Evolutionary conservation across 2,329 filamentous ascomycete genomes (phyloP).

Genomic region (Ascochyta rabiei): DNA sequence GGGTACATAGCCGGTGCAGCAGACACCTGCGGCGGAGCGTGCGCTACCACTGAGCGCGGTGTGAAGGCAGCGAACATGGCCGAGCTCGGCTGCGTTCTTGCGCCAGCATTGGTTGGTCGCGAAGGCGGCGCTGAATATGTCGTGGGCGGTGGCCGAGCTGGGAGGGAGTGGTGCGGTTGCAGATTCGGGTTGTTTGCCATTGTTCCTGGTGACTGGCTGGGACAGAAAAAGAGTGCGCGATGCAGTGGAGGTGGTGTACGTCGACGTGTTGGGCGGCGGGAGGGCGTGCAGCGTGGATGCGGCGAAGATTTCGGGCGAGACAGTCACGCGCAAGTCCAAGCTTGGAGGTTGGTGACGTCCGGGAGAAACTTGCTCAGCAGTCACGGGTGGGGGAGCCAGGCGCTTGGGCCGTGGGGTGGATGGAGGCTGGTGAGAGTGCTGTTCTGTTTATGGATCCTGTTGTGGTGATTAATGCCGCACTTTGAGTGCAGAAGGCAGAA

Average conservation of each 20-base stretch:
- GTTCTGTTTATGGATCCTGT: constrained; percentile 11
- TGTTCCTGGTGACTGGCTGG: constrained; percentile 7
- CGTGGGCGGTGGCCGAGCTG: constrained; percentile 73
- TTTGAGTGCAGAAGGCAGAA: constrained; percentile 5
- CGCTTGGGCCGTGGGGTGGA: constrained; percentile 16
- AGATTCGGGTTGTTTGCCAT: constrained; percentile 32
- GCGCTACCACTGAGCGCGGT: constrained; percentile 60
- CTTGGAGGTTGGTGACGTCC: constrained; percentile 11
- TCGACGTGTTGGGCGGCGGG: constrained; percentile 19
- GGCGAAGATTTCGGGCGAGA: constrained; percentile 4
- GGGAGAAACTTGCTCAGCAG: constrained; percentile 12
- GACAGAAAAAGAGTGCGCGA: constrained; percentile 8
- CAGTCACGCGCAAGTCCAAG: constrained; percentile 15
- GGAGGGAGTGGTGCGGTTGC: constrained; percentile 67
- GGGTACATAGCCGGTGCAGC: constrained; percentile 45
- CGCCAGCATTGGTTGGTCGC: constrained; percentile 40
- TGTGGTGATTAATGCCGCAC: constrained; percentile 18
- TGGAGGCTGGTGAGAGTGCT: constrained; percentile 13
- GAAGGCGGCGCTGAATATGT: constrained; percentile 66
- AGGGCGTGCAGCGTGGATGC: constrained; percentile 9
- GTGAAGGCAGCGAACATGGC: constrained; percentile 62
- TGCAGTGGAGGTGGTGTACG: constrained; percentile 5
- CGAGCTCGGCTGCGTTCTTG: constrained; percentile 33
- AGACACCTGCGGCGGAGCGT: constrained; percentile 44
- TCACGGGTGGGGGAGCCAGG: constrained; percentile 11